Base-by-base conservation (phyloP, 2,329 filamentous ascomycete species). In the Cephalotrichum gorgonifer region DNA sequence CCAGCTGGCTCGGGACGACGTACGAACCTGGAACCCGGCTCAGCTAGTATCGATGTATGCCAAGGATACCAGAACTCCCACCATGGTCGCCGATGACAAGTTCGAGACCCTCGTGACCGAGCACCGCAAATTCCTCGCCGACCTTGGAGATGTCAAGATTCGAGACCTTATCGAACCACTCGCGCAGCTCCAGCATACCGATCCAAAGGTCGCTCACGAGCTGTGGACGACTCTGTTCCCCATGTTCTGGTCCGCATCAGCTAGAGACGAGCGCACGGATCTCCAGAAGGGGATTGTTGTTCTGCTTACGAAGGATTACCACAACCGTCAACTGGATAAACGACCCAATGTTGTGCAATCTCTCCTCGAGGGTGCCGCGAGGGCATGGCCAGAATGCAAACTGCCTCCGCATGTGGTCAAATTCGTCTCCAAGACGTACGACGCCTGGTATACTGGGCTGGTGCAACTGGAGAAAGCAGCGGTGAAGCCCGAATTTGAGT, bases 401-500 rank as follows among this genome's bases (percentile, higher is more conserved):
- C 82, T 98, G 45, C 93, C 93, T 6, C 88, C 93, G 0, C 93
- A 98, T 60, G 88, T 97, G 33, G 81, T 98, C 69, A 98, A 98
- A 62, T 97, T 90, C 57, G 78, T 94, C 50, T 91, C 89, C 20
- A 88, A 87, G 63, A 95, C 88, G 0, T 98, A 95, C 62, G 90
- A 96, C 64, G 87, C 85, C 1, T 98, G 93, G 94, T 98, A 98
- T 62, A 90, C 88, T n/a, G 88, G 88, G 14, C 77, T 95, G 22
- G 83, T 85, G 14, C 90, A 93, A 58, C 80, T 98, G 53, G 93
- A 99, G 64, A 88, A 95, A 51, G 81, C 86, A 26, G 89, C 88
- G 8, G 84, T 95, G 59, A 82, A 82, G 47, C 90, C 93, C 0
- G 78, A 89, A 48, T 80, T 89, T 38, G 90, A 97, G 58, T 95